Evolutionary conservation across 768 basidiomycete genomes (phyloP).

Genomic region (Asterophora lycoperdoides): DNA sequence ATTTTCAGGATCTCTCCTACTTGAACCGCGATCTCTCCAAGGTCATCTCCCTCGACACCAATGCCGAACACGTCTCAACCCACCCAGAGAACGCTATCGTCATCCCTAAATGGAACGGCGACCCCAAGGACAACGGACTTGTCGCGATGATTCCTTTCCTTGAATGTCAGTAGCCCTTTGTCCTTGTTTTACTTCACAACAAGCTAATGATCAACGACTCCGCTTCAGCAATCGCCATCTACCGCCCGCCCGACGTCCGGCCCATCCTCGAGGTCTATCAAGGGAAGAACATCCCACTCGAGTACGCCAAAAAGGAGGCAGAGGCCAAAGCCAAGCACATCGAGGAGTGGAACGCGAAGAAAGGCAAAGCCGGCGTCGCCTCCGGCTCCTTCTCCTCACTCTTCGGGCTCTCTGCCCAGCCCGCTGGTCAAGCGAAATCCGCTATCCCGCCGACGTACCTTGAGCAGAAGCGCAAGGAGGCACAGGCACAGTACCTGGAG

Average conservation of each 20-base stretch:
- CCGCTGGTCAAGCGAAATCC: not conserved
- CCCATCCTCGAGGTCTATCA: slow-evolving; percentile 81
- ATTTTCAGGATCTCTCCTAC: slow-evolving; percentile 77
- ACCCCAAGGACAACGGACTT: slow-evolving; percentile 63
- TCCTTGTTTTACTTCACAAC: not conserved
- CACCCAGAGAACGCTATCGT: slow-evolving; percentile 90
- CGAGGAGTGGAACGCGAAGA: slow-evolving; percentile 72
- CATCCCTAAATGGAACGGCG: slow-evolving; percentile 83
- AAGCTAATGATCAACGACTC: not conserved
- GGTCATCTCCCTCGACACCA: slow-evolving; percentile 83
- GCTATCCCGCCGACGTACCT: slow-evolving; percentile 47
- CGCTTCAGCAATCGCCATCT: slow-evolving; percentile 81
- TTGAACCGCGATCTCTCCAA: slow-evolving; percentile 91
- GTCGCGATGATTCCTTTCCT: slow-evolving; percentile 96
- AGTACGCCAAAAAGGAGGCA: slow-evolving; percentile 86
- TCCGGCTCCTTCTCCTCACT: slow-evolving; percentile 33
- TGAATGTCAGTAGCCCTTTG: slow-evolving; percentile 58
- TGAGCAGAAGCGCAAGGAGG: slow-evolving; percentile 48
- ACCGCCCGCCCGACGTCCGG: slow-evolving; percentile 82
- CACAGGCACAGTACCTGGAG: slow-evolving; percentile 44
- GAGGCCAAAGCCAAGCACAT: slow-evolving; percentile 73
- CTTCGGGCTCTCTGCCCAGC: slow-evolving; percentile 30
- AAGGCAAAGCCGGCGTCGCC: slow-evolving; percentile 27
- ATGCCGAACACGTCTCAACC: slow-evolving; percentile 48
- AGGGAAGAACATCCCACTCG: slow-evolving; percentile 84